phyloP scores from a whole-genome alignment of 1,139 yeast species.

The Suhomyces yuchorum region DNA sequence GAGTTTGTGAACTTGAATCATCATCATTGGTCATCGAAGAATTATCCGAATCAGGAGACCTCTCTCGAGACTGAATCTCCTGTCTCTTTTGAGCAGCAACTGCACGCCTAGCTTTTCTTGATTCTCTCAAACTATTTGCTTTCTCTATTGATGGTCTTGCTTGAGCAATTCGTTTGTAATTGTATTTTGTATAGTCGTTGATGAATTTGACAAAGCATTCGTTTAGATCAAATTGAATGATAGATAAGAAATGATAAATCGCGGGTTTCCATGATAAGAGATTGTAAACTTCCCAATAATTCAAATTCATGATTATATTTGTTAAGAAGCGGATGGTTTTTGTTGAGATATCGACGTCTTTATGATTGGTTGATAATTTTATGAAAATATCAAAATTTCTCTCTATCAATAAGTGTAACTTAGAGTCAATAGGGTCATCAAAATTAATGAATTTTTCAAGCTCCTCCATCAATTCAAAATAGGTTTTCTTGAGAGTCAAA shows the following conservation, averaged over 20 bases:
- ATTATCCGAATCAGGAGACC: conserved; percentile 10
- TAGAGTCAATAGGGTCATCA: conserved; percentile 36
- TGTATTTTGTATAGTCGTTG: conserved; percentile 35
- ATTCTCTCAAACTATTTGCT: conserved; percentile 17
- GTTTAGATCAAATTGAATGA: conserved; percentile 43
- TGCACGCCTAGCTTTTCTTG: conserved; percentile 14
- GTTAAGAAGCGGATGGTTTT: conserved; percentile 44
- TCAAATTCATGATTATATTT: conserved; percentile 39
- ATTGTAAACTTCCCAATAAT: conserved; percentile 51
- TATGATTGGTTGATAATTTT: conserved; percentile 35
- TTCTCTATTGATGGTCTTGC: conserved; percentile 17
- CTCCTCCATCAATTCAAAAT: conserved; percentile 28
- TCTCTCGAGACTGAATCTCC: conserved; percentile 5
- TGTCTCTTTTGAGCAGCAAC: conserved; percentile 8
- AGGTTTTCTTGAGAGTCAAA: conserved; percentile 27
- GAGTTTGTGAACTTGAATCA: conserved; percentile 14
- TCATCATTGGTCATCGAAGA: conserved; percentile 15
- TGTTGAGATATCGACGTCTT: conserved; percentile 37
- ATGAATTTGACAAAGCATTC: conserved; percentile 44
- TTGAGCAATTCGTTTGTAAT: conserved; percentile 24
- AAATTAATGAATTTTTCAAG: conserved; percentile 26
- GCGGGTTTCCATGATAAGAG: conserved; percentile 48
- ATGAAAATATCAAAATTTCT: conserved; percentile 44
- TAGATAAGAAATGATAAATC: conserved; percentile 41
- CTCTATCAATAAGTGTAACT: conserved; percentile 39